Evolutionary conservation across 768 basidiomycete genomes (phyloP).

Genomic region (Lactarius indigo): DNA sequence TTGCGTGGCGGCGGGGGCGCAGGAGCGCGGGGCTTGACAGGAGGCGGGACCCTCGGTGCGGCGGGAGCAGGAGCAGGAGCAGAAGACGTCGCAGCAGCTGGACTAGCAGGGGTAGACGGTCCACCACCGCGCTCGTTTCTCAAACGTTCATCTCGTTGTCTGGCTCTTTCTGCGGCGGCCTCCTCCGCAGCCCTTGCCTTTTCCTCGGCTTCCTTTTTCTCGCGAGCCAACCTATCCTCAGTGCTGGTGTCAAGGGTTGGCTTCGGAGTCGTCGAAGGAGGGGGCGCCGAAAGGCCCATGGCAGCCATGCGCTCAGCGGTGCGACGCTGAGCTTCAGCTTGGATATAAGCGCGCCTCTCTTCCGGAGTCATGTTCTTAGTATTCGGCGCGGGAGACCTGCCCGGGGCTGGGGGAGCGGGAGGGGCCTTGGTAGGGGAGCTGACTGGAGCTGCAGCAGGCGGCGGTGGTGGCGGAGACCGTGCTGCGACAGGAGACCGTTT

Average conservation of each 20-base stretch:
- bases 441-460: constrained; percentile 45
- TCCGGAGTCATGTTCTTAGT: constrained; percentile 79
- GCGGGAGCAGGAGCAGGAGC: constrained; percentile 30
- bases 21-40: constrained; percentile 33
- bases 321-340: constrained; percentile 74
- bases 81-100: constrained; percentile 32
- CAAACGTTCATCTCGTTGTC: constrained; percentile 64
- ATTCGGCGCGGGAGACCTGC: constrained; percentile 57
- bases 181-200: constrained; percentile 74
- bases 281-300: constrained; percentile 61
- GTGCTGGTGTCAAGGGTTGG: constrained; percentile 71
- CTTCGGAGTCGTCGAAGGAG: constrained; percentile 37
- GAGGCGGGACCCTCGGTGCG: constrained; percentile 39
- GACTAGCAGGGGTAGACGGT: constrained; percentile 35
- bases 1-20: constrained; percentile 41
- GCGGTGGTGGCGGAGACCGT: constrained; percentile 47
- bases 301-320: constrained; percentile 83
- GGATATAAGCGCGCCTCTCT: constrained; percentile 74
- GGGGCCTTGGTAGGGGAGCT: constrained; percentile 41
- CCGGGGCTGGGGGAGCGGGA: constrained; percentile 49
- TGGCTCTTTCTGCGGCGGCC: constrained; percentile 77
- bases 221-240: constrained; percentile 78
- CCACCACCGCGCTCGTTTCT: constrained; percentile 69
- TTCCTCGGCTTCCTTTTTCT: constrained; percentile 90
- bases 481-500: constrained; percentile 35